A percentile compares a stretch with the other conserved stretches of the same genome.
Evolutionary conservation across 306 rosid genomes (phyloP).

Genomic region (Oxytropis ochrocephala): DNA sequence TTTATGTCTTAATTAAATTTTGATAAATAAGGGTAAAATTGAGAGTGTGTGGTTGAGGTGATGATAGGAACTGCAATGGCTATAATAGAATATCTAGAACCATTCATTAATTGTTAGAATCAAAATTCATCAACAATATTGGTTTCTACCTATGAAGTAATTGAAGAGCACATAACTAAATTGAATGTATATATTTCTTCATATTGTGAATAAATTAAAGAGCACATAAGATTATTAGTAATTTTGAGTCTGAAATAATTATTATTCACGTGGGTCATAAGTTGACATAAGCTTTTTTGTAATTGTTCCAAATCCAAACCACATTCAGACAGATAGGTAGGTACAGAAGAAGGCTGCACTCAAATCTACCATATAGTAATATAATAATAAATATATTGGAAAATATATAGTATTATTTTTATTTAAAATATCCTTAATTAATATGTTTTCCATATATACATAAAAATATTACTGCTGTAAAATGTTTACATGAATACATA

Average conservation of each 20-base stretch:
- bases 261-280: constrained; percentile 10
- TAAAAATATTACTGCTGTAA: neutral
- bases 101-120: constrained; percentile 3
- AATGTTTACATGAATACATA: neutral
- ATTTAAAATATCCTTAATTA: neutral
- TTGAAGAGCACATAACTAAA: neutral
- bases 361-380: neutral
- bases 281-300: constrained; percentile 6
- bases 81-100: neutral
- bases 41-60: constrained; percentile 21
- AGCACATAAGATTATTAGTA: neutral
- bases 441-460: neutral
- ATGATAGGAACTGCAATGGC: constrained; percentile 44
- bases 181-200: neutral
- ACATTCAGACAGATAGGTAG: constrained; percentile 11
- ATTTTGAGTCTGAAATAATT: neutral
- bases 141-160: neutral
- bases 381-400: neutral
- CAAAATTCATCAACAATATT: neutral
- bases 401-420: neutral
- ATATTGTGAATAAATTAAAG: neutral
- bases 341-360: constrained; percentile 18
- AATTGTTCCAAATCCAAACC: constrained; percentile 6
- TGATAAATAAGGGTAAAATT: constrained; percentile 19
- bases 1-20: neutral